Conservation (phyloP, 1,284 basidiomycete genomes). For the Xerocomus nothofagi region DNA sequence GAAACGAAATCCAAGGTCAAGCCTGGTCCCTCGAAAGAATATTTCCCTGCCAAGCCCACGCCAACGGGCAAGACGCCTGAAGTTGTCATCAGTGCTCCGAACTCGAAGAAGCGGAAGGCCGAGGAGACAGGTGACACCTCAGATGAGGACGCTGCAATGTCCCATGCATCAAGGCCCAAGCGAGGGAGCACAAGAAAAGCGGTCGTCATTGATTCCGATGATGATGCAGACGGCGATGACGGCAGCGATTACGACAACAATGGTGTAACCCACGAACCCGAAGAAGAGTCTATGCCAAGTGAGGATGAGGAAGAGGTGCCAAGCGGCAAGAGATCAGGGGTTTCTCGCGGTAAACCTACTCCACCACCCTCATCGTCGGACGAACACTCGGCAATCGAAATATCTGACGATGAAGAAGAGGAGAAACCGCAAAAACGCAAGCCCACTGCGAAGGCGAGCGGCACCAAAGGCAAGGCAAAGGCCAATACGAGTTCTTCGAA, state of each 20-base stretch:
- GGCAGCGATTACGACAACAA: constrained; percentile 28
- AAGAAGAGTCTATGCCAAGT: constrained; percentile 20
- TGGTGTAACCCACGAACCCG: constrained; percentile 11
- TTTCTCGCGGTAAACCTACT: constrained; percentile 25
- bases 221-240: constrained; percentile 26
- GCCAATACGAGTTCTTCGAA: constrained; percentile 28
- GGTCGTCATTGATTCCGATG: constrained; percentile 48
- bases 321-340: constrained; percentile 22
- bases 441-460: constrained; percentile 34
- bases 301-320: constrained; percentile 30
- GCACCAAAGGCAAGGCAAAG: constrained; percentile 27
- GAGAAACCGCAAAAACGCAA: constrained; percentile 29
- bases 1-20: constrained; percentile 16
- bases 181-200: constrained; percentile 40
- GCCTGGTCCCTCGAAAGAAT: constrained; percentile 11
- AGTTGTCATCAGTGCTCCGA: constrained; percentile 45
- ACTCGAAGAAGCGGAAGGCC: constrained; percentile 19
- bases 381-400: constrained; percentile 20
- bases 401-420: constrained; percentile 34
- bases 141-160: constrained; percentile 36
- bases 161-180: constrained; percentile 34
- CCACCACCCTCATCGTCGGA: constrained; percentile 36
- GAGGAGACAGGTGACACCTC: constrained; percentile 33
- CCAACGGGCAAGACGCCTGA: constrained; percentile 49
- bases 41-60: constrained; percentile 33